Conservation (phyloP, 768 basidiomycete species). For the Dentipellis sp. region DNA sequence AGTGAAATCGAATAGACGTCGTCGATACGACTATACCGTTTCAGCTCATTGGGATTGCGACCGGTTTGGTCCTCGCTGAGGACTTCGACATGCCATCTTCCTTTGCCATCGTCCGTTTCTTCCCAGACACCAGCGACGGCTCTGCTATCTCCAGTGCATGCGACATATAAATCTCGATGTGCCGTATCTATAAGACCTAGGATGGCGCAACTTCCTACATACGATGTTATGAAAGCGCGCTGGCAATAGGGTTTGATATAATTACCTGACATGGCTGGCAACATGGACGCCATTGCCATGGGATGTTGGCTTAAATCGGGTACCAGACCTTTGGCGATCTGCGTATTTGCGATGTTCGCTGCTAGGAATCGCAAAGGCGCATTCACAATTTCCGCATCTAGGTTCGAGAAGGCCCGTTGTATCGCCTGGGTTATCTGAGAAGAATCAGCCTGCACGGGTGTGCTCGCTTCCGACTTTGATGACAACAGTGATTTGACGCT, state of each 20-base stretch:
- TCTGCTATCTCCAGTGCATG: constrained; percentile 87
- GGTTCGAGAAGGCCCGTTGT: constrained; percentile 63
- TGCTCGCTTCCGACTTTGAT: constrained; percentile 6
- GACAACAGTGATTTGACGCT: constrained; percentile 31
- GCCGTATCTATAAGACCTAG: constrained; percentile 83
- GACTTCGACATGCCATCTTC: constrained; percentile 88
- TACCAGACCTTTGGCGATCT: constrained; percentile 37
- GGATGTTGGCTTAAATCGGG: constrained; percentile 68
- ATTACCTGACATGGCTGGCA: constrained; percentile 73
- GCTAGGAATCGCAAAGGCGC: constrained; percentile 70
- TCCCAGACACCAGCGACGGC: constrained; percentile 95
- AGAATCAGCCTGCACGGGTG: constrained; percentile 37
- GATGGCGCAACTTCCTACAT: constrained; percentile 80
- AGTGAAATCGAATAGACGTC: background rate
- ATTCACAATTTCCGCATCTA: constrained; percentile 80
- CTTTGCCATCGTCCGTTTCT: constrained; percentile 48
- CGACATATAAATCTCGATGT: constrained; percentile 77
- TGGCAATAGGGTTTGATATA: background rate
- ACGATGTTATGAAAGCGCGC: background rate
- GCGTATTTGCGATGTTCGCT: constrained; percentile 41
- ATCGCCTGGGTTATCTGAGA: constrained; percentile 55
- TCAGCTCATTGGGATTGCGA: constrained; percentile 75
- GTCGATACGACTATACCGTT: constrained; percentile 42
- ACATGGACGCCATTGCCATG: constrained; percentile 60
- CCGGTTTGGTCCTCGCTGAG: constrained; percentile 96